Conservation (phyloP, 1,139 yeast species). For the Candida sojae region DNA sequence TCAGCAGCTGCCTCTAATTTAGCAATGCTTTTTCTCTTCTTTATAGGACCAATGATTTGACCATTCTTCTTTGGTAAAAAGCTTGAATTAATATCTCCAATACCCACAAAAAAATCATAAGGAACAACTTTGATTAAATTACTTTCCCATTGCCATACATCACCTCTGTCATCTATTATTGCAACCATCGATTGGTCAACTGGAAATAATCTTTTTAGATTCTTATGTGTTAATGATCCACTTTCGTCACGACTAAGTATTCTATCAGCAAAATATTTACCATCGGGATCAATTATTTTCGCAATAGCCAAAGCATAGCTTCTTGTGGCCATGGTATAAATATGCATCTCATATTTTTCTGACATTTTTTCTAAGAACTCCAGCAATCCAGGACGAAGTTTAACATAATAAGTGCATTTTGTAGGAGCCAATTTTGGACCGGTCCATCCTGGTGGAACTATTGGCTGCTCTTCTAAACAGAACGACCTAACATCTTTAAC, state of each 20-base stretch:
- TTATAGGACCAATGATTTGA: conserved; percentile 66
- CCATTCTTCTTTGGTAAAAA: conserved; percentile 83
- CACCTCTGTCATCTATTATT: conserved; percentile 96
- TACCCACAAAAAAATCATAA: conserved; percentile 93
- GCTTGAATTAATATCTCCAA: conserved; percentile 95
- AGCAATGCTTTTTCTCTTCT: conserved; percentile 59
- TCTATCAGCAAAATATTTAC: conserved; percentile 84
- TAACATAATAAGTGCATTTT: conserved; percentile 87
- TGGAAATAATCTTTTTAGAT: conserved; percentile 85
- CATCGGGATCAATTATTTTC: conserved; percentile 86
- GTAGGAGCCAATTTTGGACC: conserved; percentile 62
- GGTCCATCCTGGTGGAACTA: conserved; percentile 55
- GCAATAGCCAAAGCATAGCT: conserved; percentile 92
- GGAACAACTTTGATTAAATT: conserved; percentile 92
- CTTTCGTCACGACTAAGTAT: conserved; percentile 93
- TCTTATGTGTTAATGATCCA: conserved; percentile 88
- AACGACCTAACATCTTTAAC: conserved; percentile 81
- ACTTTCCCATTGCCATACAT: conserved; percentile 98
- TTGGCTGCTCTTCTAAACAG: conserved; percentile 72
- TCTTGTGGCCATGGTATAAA: conserved; percentile 98
- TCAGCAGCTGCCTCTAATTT: conserved; percentile 39
- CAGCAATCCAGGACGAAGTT: conserved; percentile 82
- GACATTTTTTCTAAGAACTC: conserved; percentile 68
- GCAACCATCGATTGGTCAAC: conserved; percentile 97
- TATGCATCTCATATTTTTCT: conserved; percentile 81